Evolutionary conservation across 2,329 filamentous ascomycete species (phyloP).

Genomic region (Blastomyces gilchristii): DNA sequence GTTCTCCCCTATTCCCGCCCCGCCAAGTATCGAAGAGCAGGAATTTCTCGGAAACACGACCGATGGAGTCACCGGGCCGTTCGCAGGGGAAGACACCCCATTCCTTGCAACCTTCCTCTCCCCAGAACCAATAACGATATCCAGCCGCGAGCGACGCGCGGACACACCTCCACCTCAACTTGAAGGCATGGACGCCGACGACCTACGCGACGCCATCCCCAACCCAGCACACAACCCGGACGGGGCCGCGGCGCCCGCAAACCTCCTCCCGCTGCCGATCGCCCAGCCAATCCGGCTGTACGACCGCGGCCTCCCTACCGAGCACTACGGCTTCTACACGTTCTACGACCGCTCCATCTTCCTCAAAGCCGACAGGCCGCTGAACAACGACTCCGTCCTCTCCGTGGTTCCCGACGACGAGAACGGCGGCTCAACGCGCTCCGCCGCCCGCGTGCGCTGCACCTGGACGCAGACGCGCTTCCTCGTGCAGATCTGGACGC

Average conservation of each 20-base stretch:
- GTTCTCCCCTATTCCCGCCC: slow-evolving; percentile 37
- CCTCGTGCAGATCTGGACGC: slow-evolving; percentile 54
- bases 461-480: slow-evolving; percentile 54
- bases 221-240: slow-evolving; percentile 53
- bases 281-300: slow-evolving; percentile 73
- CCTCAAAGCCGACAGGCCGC: slow-evolving; percentile 49
- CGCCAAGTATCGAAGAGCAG: slow-evolving; percentile 54
- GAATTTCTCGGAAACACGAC: slow-evolving; percentile 78
- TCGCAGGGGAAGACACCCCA: slow-evolving; percentile 75
- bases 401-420: slow-evolving; percentile 37
- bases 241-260: slow-evolving; percentile 61
- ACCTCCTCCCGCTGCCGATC: slow-evolving; percentile 57
- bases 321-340: slow-evolving; percentile 90
- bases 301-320: slow-evolving; percentile 66
- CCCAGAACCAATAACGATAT: slow-evolving; percentile 24
- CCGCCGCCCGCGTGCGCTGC: slow-evolving; percentile 41
- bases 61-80: slow-evolving; percentile 58
- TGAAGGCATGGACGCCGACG: slow-evolving; percentile 23
- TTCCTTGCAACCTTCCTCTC: slow-evolving; percentile 71
- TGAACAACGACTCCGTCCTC: slow-evolving; percentile 34
- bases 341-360: slow-evolving; percentile 86
- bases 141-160: slow-evolving; percentile 9
- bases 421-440: slow-evolving; percentile 41
- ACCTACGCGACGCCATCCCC: slow-evolving; percentile 50
- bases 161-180: not conserved